Evolutionary conservation across 2,329 filamentous ascomycete species (phyloP).

Genomic region (Stachybotrys elegans): DNA sequence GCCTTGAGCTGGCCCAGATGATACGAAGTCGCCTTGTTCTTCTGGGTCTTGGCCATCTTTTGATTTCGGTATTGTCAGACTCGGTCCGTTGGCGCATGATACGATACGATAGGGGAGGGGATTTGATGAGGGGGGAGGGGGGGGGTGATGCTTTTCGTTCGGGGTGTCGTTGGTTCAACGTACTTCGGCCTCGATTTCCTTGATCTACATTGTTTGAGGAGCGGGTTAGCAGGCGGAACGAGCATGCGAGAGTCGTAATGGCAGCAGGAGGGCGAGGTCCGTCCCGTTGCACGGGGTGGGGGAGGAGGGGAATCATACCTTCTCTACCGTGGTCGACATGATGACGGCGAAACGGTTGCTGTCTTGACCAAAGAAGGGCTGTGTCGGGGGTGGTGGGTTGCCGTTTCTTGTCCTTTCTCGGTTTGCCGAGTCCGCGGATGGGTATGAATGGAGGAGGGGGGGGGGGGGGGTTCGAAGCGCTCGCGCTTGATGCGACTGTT

Average conservation of each 20-base stretch:
- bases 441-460: not conserved
- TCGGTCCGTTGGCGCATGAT: too few species aligned
- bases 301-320: slow-evolving; percentile 51
- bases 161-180: slow-evolving; percentile 25
- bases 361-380: too few species aligned
- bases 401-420: not conserved
- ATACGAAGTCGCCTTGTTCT: slow-evolving; percentile 93
- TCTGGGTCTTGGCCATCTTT: slow-evolving; percentile 93
- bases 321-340: slow-evolving; percentile 97
- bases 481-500: not conserved
- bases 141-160: too few species aligned
- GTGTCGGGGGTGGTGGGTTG: not conserved
- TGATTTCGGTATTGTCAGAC: too few species aligned
- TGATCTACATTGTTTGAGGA: slow-evolving; percentile 61
- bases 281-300: slow-evolving; percentile 1
- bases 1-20: slow-evolving; percentile 96
- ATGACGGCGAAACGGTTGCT: slow-evolving; percentile 33
- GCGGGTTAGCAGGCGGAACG: slow-evolving; percentile 25
- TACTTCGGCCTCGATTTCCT: slow-evolving; percentile 93
- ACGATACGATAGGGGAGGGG: too few species aligned
- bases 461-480: not conserved
- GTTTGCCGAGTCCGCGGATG: too few species aligned
- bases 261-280: slow-evolving; percentile 2
- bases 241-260: not conserved
- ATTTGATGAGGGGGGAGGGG: slow-evolving; percentile 7